A percentile compares a stretch with the other conserved stretches of the same genome.
Evolutionary conservation across 805 yeast genomes (phyloP).

Genomic region (Candida golubevii): DNA sequence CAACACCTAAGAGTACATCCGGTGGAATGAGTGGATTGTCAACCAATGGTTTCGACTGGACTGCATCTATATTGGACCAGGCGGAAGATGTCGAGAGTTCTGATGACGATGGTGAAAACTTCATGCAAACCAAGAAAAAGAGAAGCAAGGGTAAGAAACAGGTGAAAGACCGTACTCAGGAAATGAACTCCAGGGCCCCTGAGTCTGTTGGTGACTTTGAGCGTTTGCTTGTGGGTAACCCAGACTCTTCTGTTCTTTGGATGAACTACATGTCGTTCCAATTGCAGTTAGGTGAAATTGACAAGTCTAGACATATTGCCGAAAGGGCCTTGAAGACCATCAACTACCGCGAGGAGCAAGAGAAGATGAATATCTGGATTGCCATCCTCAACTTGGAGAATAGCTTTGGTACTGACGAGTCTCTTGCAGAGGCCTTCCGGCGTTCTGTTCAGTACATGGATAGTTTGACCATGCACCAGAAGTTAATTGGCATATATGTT

Average conservation of each 20-base stretch:
- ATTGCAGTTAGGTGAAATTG: slow-evolving; percentile 87
- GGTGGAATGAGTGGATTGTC: slow-evolving; percentile 53
- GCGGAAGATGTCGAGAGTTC: slow-evolving; percentile 54
- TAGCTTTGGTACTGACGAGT: slow-evolving; percentile 82
- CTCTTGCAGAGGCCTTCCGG: slow-evolving; percentile 75
- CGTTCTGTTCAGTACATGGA: slow-evolving; percentile 92
- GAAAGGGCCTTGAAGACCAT: slow-evolving; percentile 90
- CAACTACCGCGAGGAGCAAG: slow-evolving; percentile 85
- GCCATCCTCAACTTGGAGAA: slow-evolving; percentile 92
- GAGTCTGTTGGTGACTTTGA: slow-evolving; percentile 91
- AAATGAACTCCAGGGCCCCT: slow-evolving; percentile 78
- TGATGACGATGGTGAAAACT: slow-evolving; percentile 55
- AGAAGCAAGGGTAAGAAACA: slow-evolving; percentile 47
- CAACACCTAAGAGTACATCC: slow-evolving; percentile 15
- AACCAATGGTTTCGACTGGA: slow-evolving; percentile 93
- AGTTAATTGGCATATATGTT: slow-evolving; percentile 68
- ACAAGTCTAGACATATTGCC: slow-evolving; percentile 90
- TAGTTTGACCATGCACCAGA: slow-evolving; percentile 72
- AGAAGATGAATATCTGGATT: slow-evolving; percentile 92
- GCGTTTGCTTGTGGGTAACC: slow-evolving; percentile 84
- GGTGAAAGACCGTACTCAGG: slow-evolving; percentile 80
- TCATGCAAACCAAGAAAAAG: slow-evolving; percentile 45
- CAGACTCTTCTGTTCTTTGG: slow-evolving; percentile 92
- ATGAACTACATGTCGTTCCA: slow-evolving; percentile 99
- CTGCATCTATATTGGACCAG: slow-evolving; percentile 83